Base-by-base conservation (phyloP, 140 eudicot genomes). In the Flaveria floridana region DNA sequence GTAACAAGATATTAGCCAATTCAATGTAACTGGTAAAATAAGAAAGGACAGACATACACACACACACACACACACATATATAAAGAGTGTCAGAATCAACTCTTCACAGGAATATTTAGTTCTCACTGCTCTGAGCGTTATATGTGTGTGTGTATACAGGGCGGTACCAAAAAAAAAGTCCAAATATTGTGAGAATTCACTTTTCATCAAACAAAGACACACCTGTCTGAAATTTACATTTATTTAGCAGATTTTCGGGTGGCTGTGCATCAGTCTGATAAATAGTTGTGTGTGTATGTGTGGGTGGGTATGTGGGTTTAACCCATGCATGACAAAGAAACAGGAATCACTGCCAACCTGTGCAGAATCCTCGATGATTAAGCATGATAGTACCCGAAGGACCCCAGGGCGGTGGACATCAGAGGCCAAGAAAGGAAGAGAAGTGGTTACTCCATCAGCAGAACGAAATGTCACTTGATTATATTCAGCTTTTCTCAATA, bases 381-480 rank as follows among this genome's bases (percentile, higher is more conserved):
- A 83, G 79, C 97, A 90, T 19, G 99, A 94, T 77, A 94, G 81
- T 42, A 86, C 89, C 52, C 99, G 82, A 21, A 94, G 97, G 62
- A 88, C 92, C 14, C 99, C 99, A 52, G 88, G 69, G 52, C 99
- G 97, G 37, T 94, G 99, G 18, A 76, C 80, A 82, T 94, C 94
- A 85, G 92, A 87, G 6, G 84, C 91, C 84, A 94, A 80, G 78
- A 90, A 86, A 61, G 99, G 97, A 77, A 94, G 89, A 63, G 83
- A 65, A 62, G 79, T 76, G 23, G 81, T 62, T 44, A 94, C 91
- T 37, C 97, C 99, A 84, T 84, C 85, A 78, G 86, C 87, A 44
- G 95, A 84, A 37, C 99, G 96, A 68, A 94, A 90, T 5, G 87
- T 84, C 66, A 82, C 91, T 85, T 94, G 99, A 85, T 88, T 94